Evolutionary conservation across 441 rosid species (phyloP).

Genomic region (Syzygium syzygioides): DNA sequence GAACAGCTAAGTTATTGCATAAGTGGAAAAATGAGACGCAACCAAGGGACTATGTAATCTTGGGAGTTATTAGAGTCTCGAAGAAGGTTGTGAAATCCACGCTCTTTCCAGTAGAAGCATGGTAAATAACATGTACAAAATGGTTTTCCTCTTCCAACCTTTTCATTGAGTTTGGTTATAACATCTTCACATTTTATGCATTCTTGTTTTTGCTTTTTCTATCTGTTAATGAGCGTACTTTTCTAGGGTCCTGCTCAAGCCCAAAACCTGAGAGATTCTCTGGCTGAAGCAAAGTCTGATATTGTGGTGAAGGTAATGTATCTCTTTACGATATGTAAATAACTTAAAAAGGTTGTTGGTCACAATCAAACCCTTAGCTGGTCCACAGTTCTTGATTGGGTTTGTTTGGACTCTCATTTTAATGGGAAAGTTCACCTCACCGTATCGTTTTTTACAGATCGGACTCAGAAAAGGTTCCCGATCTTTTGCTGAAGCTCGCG

Average conservation of each 20-base stretch:
- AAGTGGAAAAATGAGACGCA: not conserved
- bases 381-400: not conserved
- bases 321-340: not conserved
- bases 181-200: not conserved
- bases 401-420: not conserved
- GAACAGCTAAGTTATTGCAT: not conserved
- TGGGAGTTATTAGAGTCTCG: not conserved
- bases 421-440: not conserved
- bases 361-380: not conserved
- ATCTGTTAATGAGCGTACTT: not conserved
- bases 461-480: slow-evolving; percentile 91
- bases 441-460: slow-evolving; percentile 29
- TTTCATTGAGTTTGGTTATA: not conserved
- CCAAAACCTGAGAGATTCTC: slow-evolving; percentile 88
- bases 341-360: not conserved
- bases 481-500: slow-evolving; percentile 86
- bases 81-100: not conserved
- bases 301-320: slow-evolving; percentile 61
- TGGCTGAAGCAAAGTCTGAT: slow-evolving; percentile 75
- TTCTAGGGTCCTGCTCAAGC: slow-evolving; percentile 90
- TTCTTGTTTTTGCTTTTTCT: not conserved
- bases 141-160: not conserved
- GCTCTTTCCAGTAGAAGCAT: not conserved
- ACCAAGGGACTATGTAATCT: not conserved
- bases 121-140: not conserved